Base-by-base conservation (phyloP, 345 rosid species). In the Mallotus nudiflorus region DNA sequence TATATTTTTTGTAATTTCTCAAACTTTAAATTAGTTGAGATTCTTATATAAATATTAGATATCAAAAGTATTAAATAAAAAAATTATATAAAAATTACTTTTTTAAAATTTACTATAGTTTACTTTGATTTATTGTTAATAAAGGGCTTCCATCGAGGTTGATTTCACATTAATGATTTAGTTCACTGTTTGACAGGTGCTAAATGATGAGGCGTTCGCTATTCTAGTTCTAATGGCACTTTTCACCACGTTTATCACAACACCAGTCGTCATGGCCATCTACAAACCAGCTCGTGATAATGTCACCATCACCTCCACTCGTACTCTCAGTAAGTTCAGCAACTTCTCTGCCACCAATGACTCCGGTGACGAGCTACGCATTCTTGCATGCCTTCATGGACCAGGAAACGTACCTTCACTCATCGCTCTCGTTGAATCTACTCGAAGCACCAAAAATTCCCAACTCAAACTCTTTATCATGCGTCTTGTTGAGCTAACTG, bases 401-500 rank as follows among this genome's bases (percentile, higher is more conserved):
- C 88, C 83, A 13, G 86, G 85, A 37, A 88, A 89, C 55, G 87
- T 82, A 16, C 78, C 93, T 6, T 84, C 96, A 3, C 78, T 92
- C 37, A 90, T 90, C 35, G 79, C 73, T 70, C 82, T 92, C 12
- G 60, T 92, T 19, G 98, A 92, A 68, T 77, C 95, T 51, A 84
- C 77, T 6, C 76, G 91, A 62, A 85, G 89, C 82, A 85, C 88
- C 45, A 85, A 86, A 48, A 85, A 68, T 9, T 85, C 87, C 66
- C 68, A 62, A 13, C 85, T 92, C 67, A 90, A 88, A 70, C 87
- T 93, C 60, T 90, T 76, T 58, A 77, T 86, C 24, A 86, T 89
- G 91, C 98, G 86, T 83, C 86, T 93, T 0, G 85, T 93, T 22
- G 89, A 89, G 77, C 87, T 93, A 74, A 90, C 96, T 0, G 96